Evolutionary conservation across 2,329 filamentous ascomycete genomes (phyloP).

Genomic region (Aspergillus viridinutans): DNA sequence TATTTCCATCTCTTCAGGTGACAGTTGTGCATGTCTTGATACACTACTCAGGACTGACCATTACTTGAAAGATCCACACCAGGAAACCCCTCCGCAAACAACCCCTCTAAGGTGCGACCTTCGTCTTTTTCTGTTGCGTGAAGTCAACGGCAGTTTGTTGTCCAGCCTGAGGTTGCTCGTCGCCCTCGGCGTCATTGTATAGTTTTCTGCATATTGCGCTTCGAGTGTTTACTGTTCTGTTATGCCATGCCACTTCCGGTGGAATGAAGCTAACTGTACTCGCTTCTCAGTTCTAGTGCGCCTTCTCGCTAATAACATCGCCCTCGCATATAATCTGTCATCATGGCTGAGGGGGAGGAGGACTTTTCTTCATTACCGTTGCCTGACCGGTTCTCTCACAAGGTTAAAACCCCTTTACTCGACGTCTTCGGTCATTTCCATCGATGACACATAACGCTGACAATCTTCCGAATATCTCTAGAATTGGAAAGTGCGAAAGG

Average conservation of each 20-base stretch:
- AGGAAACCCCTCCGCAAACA: not conserved
- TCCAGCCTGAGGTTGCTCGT: not conserved
- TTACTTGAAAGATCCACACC: not conserved
- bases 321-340: slow-evolving; percentile 12
- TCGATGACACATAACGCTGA: slow-evolving; percentile 17
- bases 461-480: slow-evolving; percentile 27
- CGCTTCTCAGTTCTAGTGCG: slow-evolving; percentile 2
- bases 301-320: not conserved
- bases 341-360: slow-evolving; percentile 41
- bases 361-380: slow-evolving; percentile 43
- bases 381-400: slow-evolving; percentile 41
- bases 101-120: not conserved
- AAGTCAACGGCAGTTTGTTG: not conserved
- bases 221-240: not conserved
- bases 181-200: not conserved
- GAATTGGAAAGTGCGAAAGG: slow-evolving; percentile 96
- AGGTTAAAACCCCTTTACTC: slow-evolving; percentile 25
- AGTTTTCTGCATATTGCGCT: not conserved
- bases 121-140: not conserved
- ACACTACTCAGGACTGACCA: not conserved
- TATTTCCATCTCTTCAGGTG: not conserved
- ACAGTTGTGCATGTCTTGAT: not conserved
- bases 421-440: not conserved
- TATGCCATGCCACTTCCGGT: not conserved
- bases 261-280: slow-evolving; percentile 4